Evolutionary conservation across 2,329 filamentous ascomycete species (phyloP).

Genomic region (Colletotrichum salicis): DNA sequence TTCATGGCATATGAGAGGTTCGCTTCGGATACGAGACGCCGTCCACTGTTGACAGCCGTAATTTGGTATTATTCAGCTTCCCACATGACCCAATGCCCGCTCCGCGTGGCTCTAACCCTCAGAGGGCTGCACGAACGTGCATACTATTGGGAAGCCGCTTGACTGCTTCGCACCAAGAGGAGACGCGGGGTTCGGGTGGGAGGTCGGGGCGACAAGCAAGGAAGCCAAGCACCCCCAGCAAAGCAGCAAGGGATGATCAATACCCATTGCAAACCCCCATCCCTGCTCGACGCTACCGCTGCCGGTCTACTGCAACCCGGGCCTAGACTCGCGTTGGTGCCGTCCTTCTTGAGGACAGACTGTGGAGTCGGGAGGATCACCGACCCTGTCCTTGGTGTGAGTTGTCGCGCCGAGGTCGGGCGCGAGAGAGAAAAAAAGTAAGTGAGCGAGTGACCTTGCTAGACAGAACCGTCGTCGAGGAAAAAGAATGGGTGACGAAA

Average conservation of each 20-base stretch:
- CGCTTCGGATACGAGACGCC: neutral
- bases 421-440: neutral
- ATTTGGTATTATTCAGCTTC: conserved; percentile 1
- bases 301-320: conserved; percentile 4
- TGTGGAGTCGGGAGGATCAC: conserved; percentile 30
- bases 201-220: neutral
- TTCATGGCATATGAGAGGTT: neutral
- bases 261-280: conserved; percentile 1
- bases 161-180: neutral
- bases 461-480: neutral
- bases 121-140: neutral
- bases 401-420: conserved; percentile 17
- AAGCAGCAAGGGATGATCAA: conserved; percentile 8
- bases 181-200: conserved; percentile 29
- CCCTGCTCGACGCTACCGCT: conserved; percentile 9
- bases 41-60: neutral
- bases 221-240: neutral
- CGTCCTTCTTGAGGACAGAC: neutral
- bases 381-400: conserved; percentile 15
- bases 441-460: neutral
- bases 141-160: conserved; percentile 7
- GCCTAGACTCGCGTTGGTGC: conserved; percentile 13
- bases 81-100: neutral
- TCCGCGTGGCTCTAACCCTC: conserved; percentile 1
- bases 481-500: conserved; percentile 10